These are phyloP conservation scores for Strobilomyces dryophilus DNA, from an alignment of 768 basidiomycete species.

Conservation along the genomic window DNA sequence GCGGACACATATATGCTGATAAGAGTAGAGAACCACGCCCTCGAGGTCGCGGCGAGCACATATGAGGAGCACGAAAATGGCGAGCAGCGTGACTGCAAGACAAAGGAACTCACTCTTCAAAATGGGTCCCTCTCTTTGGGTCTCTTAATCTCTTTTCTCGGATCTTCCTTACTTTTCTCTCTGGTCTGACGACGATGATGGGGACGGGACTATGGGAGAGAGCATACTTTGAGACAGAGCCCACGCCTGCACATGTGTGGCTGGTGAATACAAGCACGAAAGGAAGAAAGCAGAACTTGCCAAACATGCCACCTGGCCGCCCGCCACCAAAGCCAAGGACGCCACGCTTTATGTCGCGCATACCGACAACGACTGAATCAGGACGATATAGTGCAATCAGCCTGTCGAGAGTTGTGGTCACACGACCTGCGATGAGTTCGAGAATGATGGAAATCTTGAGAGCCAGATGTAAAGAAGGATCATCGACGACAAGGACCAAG, in stretches of 20 bases:
- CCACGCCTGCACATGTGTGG: slow-evolving; percentile 47
- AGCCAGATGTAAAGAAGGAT: neutral
- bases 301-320: slow-evolving; percentile 22
- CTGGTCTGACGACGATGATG: slow-evolving; percentile 91
- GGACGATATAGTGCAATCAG: slow-evolving; percentile 90
- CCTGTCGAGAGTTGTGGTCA: slow-evolving; percentile 87
- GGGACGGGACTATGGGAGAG: slow-evolving; percentile 93
- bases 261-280: neutral
- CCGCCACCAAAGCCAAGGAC: slow-evolving; percentile 42
- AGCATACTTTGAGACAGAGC: slow-evolving; percentile 68
- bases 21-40: no score
- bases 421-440: slow-evolving; percentile 89
- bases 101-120: slow-evolving; percentile 49
- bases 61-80: neutral
- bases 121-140: slow-evolving; percentile 83
- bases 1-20: neutral
- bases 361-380: slow-evolving; percentile 91
- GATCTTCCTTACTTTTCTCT: slow-evolving; percentile 80
- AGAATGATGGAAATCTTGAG: slow-evolving; percentile 80
- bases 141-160: slow-evolving; percentile 83
- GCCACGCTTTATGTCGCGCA: slow-evolving; percentile 60
- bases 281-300: slow-evolving; percentile 4
- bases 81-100: neutral
- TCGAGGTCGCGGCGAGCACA: neutral
- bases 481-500: neutral